phyloP scores from a whole-genome alignment of 352 stramenopile genomes.

The Pythium monospermum region DNA sequence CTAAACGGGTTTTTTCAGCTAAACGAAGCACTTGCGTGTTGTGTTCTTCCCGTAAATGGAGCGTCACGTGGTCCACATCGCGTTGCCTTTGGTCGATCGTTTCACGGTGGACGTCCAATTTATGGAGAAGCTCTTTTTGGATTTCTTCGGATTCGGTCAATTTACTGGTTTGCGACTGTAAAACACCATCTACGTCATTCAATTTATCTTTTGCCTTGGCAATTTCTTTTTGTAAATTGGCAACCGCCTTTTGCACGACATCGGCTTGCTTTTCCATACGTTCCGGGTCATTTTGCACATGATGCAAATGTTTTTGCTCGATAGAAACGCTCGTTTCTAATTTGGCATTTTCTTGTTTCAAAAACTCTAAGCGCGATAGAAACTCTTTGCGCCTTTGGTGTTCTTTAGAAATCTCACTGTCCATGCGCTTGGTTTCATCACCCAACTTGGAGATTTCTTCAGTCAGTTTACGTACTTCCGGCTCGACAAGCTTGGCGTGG shows the following conservation, averaged over 20 bases:
- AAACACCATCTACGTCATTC: constrained; percentile 29
- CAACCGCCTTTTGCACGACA: constrained; percentile 76
- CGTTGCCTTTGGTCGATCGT: constrained; percentile 89
- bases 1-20: constrained; percentile 62
- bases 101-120: constrained; percentile 86
- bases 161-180: constrained; percentile 45
- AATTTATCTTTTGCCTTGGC: constrained; percentile 35
- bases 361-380: constrained; percentile 47
- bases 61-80: constrained; percentile 86
- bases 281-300: constrained; percentile 73
- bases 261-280: constrained; percentile 83
- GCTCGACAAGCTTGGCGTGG: constrained; percentile 80
- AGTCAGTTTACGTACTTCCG: constrained; percentile 71
- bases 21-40: constrained; percentile 73
- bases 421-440: constrained; percentile 64
- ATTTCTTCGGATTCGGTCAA: constrained; percentile 75
- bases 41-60: constrained; percentile 83
- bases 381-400: constrained; percentile 58
- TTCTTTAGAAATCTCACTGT: constrained; percentile 71
- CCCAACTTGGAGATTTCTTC: constrained; percentile 56
- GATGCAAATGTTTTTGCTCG: constrained; percentile 55
- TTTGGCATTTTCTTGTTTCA: constrained; percentile 55
- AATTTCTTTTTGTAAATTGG: constrained; percentile 67
- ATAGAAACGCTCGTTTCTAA: constrained; percentile 39
- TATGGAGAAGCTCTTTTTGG: constrained; percentile 72